phyloP scores from a whole-genome alignment of 2,329 filamentous ascomycete species.

The Colletotrichum eremochloae region DNA sequence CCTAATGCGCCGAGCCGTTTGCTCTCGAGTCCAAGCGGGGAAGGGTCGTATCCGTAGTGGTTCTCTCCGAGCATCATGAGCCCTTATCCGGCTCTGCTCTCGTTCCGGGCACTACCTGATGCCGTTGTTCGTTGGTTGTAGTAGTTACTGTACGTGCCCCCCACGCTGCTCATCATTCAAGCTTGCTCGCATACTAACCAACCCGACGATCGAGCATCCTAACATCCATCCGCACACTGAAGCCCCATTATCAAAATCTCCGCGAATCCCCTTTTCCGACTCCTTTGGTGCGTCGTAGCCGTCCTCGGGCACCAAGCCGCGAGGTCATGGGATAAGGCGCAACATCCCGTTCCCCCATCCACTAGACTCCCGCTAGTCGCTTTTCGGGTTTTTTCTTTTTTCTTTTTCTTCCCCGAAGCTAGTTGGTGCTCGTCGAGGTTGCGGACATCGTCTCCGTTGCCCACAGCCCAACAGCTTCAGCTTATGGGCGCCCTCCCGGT shows the following conservation, averaged over 20 bases:
- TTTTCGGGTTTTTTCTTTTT: background rate
- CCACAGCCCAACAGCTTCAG: constrained; percentile 13
- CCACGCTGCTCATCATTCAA: constrained; percentile 16
- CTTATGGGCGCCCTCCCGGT: background rate
- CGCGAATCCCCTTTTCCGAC: background rate
- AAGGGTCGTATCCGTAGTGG: constrained; percentile 21
- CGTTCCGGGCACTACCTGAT: background rate
- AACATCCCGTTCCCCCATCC: background rate
- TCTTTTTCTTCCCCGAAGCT: background rate
- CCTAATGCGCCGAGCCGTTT: constrained; percentile 35
- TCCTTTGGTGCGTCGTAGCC: background rate
- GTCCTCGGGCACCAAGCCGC: background rate
- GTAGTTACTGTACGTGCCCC: background rate
- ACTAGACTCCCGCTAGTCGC: background rate
- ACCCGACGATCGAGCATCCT: constrained; percentile 3
- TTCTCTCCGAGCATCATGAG: constrained; percentile 3
- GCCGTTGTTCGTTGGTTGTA: no score
- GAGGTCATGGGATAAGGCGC: background rate
- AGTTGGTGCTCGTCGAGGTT: background rate
- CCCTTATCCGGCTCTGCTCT: constrained; percentile 5
- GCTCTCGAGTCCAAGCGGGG: constrained; percentile 4
- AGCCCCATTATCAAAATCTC: constrained; percentile 4
- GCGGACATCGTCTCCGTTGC: background rate
- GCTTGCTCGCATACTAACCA: constrained; percentile 4
- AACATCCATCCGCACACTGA: background rate